Evolutionary conservation across 2,329 filamentous ascomycete genomes (phyloP).

Genomic region (Clonostachys rhizophaga): DNA sequence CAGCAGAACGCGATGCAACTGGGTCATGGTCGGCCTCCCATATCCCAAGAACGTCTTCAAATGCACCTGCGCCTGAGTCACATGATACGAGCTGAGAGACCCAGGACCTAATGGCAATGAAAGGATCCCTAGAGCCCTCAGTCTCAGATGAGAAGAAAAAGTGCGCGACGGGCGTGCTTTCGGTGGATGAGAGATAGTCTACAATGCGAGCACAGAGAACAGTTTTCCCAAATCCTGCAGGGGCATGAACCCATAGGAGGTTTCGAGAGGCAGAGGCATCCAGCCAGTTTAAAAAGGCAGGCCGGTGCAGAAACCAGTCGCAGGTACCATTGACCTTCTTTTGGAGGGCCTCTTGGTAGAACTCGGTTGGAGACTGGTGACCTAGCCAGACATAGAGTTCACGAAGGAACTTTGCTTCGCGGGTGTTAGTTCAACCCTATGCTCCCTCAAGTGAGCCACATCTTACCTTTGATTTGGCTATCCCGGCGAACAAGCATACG

Average conservation of each 20-base stretch:
- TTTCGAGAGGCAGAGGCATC: not conserved
- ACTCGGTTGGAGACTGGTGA: too few relatives aligned
- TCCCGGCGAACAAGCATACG: too few relatives aligned
- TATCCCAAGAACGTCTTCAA: constrained; percentile 4
- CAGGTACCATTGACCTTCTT: constrained; percentile 14
- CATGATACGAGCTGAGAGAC: constrained; percentile 11
- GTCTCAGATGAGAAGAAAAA: constrained; percentile 25
- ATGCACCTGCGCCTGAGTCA: constrained; percentile 2
- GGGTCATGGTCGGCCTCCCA: not conserved
- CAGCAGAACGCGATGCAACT: constrained; percentile 5
- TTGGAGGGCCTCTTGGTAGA: constrained; percentile 10
- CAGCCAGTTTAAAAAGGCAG: constrained; percentile 10
- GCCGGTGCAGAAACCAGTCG: constrained; percentile 14
- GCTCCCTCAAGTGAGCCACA: too few relatives aligned
- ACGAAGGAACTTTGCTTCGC: too few relatives aligned
- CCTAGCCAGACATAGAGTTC: too few relatives aligned
- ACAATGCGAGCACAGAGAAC: constrained; percentile 19
- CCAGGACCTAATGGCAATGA: constrained; percentile 19
- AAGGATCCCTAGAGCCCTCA: constrained; percentile 15
- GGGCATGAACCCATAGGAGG: constrained; percentile 23
- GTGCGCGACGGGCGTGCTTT: constrained; percentile 10
- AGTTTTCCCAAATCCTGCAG: constrained; percentile 23
- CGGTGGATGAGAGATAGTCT: constrained; percentile 6
- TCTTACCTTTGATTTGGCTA: too few relatives aligned
- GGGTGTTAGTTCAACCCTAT: too few relatives aligned